Evolutionary conservation across 108 stramenopile species (phyloP).

Genomic region (Cyclotella baltica): DNA sequence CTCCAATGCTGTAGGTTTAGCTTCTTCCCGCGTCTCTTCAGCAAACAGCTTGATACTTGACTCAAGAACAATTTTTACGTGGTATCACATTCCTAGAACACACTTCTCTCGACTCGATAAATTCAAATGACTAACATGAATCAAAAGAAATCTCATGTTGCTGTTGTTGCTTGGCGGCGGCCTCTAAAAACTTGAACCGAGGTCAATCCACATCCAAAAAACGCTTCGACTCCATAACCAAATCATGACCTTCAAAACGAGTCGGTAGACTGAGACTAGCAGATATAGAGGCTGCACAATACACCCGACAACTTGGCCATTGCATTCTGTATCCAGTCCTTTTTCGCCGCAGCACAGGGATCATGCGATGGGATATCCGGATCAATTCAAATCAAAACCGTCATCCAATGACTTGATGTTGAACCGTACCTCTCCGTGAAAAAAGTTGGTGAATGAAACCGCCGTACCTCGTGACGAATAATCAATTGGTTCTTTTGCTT

Average conservation of each 20-base stretch:
- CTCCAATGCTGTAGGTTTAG: not conserved
- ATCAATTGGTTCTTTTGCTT: not conserved
- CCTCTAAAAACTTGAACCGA: slow-evolving; percentile 21
- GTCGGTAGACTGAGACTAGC: slow-evolving; percentile 10
- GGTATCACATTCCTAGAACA: slow-evolving; percentile 13
- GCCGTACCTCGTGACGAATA: not conserved
- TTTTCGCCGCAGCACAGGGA: not conserved
- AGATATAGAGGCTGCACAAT: slow-evolving; percentile 8
- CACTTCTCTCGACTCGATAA: slow-evolving; percentile 8
- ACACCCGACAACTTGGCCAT: slow-evolving; percentile 1
- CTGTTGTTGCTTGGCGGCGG: not conserved
- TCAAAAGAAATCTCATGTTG: not conserved
- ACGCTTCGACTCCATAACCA: not conserved
- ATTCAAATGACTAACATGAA: not conserved
- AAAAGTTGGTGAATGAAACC: slow-evolving; percentile 19
- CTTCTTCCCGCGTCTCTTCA: not conserved
- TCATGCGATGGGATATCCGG: slow-evolving; percentile 25
- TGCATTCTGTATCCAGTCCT: not conserved
- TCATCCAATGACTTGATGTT: not conserved
- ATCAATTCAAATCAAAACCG: slow-evolving; percentile 24
- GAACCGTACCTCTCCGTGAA: not conserved
- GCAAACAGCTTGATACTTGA: not conserved
- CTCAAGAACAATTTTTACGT: slow-evolving; percentile 19
- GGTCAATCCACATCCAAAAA: not conserved
- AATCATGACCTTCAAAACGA: slow-evolving; percentile 26